Base-by-base conservation (phyloP, 768 basidiomycete genomes). In the Dioszegia aurantiaca region DNA sequence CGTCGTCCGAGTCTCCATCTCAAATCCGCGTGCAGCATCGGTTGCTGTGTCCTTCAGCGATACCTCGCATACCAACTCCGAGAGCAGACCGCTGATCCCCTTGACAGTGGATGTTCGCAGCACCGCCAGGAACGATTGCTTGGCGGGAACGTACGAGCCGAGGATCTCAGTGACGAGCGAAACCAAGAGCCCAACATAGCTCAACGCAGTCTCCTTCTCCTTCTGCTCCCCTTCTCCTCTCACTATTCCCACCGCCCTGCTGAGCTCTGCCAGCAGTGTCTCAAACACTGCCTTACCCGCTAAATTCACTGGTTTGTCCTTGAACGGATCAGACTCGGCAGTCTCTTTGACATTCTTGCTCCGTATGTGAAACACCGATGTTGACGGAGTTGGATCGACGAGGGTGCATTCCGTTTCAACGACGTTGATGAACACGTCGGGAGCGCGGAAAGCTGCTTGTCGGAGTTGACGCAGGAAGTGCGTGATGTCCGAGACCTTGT, bases 111-210 rank as follows among this genome's bases (percentile, higher is more conserved):
- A 89, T 16, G 24, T 41, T 24, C 65, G 36, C 4, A 43, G 56
- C 67, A 84, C 90, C 0, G 88, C 86, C 52, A 95, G 75, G 77
- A 99, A 90, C 4, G 87, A 85, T 24, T 85, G 73, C 76, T 98
- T 99, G 84, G 90, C 93, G 5, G 85, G 76, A 64, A 91, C 87
- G 68, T 98, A 99, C 12, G 91, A 97, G 60, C 94, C 90, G 12
- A 95, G 78, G 10, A 98, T 80, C 77, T 99, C 95, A 2, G 91
- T 89, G 44, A 97, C 80, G 55, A 74, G 40, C 31, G 68, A 65
- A 45, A 76, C 44, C 40, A 70, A 52, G 23, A 74, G 48, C 53
- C 69, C 61, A 37, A 56, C 37, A 40, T 66, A 63, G 33, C 24
- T 31, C 36, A 48, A 41, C 19, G 51, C 14, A 53, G 12, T 26